phyloP scores from a whole-genome alignment of 768 basidiomycete genomes.

The Stropharia rugosoannulata region DNA sequence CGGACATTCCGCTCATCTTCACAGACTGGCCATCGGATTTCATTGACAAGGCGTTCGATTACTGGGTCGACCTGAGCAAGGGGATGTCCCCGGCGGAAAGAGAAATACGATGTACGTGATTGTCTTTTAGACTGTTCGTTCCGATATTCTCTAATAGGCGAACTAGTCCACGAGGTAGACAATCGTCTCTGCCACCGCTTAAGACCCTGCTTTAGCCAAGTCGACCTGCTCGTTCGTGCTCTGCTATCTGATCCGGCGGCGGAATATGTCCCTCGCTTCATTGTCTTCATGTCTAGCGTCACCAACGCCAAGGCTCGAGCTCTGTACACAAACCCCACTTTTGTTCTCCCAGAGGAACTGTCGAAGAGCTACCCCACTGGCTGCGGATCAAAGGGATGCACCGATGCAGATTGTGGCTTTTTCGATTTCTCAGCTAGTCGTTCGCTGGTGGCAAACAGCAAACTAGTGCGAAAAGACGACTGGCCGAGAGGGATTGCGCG shows the following conservation, averaged over 20 bases:
- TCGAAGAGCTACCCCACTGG: slow-evolving; percentile 12
- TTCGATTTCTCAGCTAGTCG: slow-evolving; percentile 15
- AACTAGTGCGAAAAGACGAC: slow-evolving; percentile 11
- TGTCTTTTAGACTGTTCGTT: not conserved
- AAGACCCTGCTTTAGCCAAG: slow-evolving; percentile 18
- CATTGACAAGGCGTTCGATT: slow-evolving; percentile 20
- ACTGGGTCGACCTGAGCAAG: slow-evolving; percentile 24
- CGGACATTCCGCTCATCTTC: slow-evolving; percentile 22
- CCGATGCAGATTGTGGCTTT: slow-evolving; percentile 11
- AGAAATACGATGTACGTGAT: slow-evolving; percentile 13
- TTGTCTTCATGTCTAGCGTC: slow-evolving; percentile 9
- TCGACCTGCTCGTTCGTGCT: slow-evolving; percentile 19
- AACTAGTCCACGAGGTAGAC: slow-evolving; percentile 11
- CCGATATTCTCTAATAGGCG: not conserved
- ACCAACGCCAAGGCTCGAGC: slow-evolving; percentile 6
- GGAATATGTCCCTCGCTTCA: slow-evolving; percentile 20
- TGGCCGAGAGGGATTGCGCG: slow-evolving; percentile 5
- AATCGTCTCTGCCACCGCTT: not conserved
- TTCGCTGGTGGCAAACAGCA: slow-evolving; percentile 9
- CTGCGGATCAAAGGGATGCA: slow-evolving; percentile 11
- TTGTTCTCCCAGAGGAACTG: slow-evolving; percentile 11
- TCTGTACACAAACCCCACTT: slow-evolving; percentile 16
- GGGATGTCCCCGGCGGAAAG: slow-evolving; percentile 14
- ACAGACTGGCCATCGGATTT: slow-evolving; percentile 18
- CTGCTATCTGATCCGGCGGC: slow-evolving; percentile 16